These are phyloP conservation scores for Apodospora peruviana DNA, from an alignment of 495 filamentous ascomycete genomes.

Conservation along the genomic window DNA sequence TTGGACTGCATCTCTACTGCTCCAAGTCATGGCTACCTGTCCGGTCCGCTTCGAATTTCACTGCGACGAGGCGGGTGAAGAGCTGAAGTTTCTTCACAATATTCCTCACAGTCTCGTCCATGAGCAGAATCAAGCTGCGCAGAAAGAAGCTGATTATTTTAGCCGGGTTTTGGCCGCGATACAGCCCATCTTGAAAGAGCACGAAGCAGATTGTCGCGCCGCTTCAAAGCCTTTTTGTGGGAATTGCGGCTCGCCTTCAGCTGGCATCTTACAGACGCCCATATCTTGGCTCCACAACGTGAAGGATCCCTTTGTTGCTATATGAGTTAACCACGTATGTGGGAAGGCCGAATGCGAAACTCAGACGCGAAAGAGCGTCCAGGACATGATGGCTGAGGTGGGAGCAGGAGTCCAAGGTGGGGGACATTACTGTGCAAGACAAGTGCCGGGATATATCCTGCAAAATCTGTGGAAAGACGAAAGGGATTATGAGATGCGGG, in stretches of 20 bases:
- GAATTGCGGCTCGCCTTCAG: background rate
- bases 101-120: background rate
- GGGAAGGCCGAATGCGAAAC: background rate
- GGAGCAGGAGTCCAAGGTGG: no score
- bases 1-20: conserved; percentile 2
- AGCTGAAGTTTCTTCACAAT: background rate
- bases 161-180: background rate
- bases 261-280: background rate
- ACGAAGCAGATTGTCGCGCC: background rate
- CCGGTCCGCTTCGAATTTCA: conserved; percentile 4
- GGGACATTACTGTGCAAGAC: no score
- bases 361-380: background rate
- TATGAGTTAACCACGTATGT: background rate
- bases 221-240: background rate
- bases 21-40: background rate
- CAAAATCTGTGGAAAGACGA: no score
- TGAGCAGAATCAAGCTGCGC: background rate
- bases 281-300: background rate
- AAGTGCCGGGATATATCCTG: no score
- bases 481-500: no score
- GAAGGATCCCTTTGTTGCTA: background rate
- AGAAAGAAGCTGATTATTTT: background rate
- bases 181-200: background rate
- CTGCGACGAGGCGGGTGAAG: background rate
- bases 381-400: background rate